Evolutionary conservation across 2,329 filamentous ascomycete species (phyloP).

Genomic region (Hypoxylon sp.): DNA sequence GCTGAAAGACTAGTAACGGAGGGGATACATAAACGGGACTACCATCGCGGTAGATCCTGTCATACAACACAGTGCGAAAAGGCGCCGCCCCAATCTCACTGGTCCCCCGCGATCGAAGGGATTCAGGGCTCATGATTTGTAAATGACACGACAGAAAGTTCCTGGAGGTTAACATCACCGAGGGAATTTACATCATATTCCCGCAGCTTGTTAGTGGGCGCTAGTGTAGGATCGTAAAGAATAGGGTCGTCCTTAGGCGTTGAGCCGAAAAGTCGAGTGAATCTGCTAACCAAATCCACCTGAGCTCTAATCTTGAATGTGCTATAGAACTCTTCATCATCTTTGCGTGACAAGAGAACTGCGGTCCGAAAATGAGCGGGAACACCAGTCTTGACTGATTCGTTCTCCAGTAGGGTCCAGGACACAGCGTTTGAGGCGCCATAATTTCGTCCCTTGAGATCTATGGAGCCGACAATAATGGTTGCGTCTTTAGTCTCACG

Average conservation of each 20-base stretch:
- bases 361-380: conserved; percentile 8
- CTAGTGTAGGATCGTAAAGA: neutral
- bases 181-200: conserved; percentile 1
- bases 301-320: conserved; percentile 17
- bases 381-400: neutral
- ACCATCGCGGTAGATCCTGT: neutral
- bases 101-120: neutral
- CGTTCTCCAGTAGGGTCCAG: conserved; percentile 1
- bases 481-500: conserved; percentile 1
- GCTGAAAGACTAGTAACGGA: neutral
- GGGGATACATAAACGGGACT: neutral
- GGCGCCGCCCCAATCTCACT: neutral
- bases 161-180: conserved; percentile 4
- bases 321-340: conserved; percentile 5
- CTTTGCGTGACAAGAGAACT: conserved; percentile 7
- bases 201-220: conserved; percentile 4
- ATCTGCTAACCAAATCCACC: conserved; percentile 7
- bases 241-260: conserved; percentile 13
- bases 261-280: conserved; percentile 12
- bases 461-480: conserved; percentile 11
- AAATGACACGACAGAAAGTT: conserved; percentile 1
- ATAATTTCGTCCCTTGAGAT: conserved; percentile 12
- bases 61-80: conserved; percentile 2
- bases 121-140: neutral
- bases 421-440: conserved; percentile 8